These are phyloP conservation scores for Pseudogymnoascus sp. DNA, from an alignment of 2,329 filamentous ascomycete species.

Conservation along the genomic window DNA sequence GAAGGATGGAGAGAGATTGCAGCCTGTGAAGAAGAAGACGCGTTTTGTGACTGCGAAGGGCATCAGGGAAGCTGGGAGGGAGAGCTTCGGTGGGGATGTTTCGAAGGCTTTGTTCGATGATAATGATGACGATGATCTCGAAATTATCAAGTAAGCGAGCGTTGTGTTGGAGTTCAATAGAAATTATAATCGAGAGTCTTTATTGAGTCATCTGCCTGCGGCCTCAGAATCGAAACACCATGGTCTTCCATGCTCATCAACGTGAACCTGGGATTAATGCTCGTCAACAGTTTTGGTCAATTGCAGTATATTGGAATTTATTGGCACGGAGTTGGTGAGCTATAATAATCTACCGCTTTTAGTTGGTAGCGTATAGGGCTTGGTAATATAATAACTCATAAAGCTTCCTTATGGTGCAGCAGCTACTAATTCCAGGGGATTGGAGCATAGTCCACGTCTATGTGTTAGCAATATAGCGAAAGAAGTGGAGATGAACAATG, in stretches of 20 bases:
- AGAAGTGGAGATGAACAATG: not conserved
- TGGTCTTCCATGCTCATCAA: not conserved
- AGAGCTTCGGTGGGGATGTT: conserved; percentile 57
- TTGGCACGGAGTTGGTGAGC: not conserved
- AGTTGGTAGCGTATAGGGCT: not conserved
- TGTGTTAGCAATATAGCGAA: not conserved
- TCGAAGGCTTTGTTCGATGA: conserved; percentile 18
- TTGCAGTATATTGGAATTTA: no score
- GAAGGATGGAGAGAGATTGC: conserved; percentile 51
- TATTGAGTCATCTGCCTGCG: not conserved
- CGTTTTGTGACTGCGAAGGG: conserved; percentile 72
- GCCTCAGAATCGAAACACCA: not conserved
- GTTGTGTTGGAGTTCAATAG: not conserved
- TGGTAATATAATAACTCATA: not conserved
- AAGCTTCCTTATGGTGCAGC: not conserved
- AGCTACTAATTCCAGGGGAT: not conserved
- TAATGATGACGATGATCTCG: conserved; percentile 27
- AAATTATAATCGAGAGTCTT: not conserved
- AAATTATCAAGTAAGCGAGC: conserved; percentile 22
- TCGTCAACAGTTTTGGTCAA: not conserved
- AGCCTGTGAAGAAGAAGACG: conserved; percentile 58
- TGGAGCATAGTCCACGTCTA: not conserved
- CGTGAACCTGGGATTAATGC: not conserved
- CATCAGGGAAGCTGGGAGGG: conserved; percentile 67
- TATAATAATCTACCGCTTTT: not conserved